Base-by-base conservation (phyloP, 257 asterid genomes). In the Penstemon eatonii region DNA sequence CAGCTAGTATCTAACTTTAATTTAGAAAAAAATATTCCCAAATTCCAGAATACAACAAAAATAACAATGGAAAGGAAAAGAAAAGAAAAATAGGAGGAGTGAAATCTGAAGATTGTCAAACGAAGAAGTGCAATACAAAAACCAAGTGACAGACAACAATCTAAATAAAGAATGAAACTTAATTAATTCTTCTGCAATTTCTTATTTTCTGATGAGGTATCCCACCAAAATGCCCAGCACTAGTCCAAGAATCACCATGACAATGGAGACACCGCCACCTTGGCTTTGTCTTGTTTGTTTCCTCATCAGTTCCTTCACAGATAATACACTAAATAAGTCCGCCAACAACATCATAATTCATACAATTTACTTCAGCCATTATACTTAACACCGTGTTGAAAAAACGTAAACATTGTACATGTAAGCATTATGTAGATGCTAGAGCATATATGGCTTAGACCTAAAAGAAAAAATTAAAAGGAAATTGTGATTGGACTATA, bases 191-290 rank as follows among this genome's bases (percentile, higher is more conserved):
- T 49, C 41, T 15, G 67, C 67, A 18, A 19, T 3, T 10, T 47
- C 51, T 74, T 67, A 73, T 39, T 57, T 77, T 70, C 69, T 76
- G 83, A 86, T 71, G 56, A 80, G 75, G 79, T 84, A 88, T 60
- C 96, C 96, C 8, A 79, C 58, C 75, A 83, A 72, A 44, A 88
- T 58, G 63, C 96, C 95, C 0, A 86, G 4, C 55, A 88, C 5
- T 42, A 90, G 70, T 60, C 86, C 79, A 51, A 86, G 50, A 15
- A 86, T 65, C 47, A 85, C 64, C 19, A 80, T 69, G 0, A 63
- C 52, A 18, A 78, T 12, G 58, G 95, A 86, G 63, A 79, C 63
- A 18, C 81, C 73, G 33, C 80, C 78, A 11, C 79, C 80, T 69
- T 73, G 80, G 58, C 69, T 83, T 75, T 75, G 71, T 78, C 75